Conservation (phyloP, 2,329 filamentous ascomycete species). For the Rutstroemia sp. region DNA sequence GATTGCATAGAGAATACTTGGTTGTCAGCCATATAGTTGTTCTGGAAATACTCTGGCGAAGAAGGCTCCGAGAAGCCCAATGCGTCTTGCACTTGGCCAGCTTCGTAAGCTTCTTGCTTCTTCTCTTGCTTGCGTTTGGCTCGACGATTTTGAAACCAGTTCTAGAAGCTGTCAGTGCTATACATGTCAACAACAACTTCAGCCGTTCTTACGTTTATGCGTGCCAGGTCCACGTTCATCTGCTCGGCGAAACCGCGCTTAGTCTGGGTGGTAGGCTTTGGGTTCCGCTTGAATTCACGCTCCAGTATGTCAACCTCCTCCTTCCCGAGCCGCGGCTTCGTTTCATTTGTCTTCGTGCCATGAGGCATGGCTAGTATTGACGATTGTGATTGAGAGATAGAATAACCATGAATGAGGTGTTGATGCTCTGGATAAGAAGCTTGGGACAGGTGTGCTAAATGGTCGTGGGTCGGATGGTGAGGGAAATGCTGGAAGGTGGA, state of each 20-base stretch:
- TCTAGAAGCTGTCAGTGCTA: conserved; percentile 35
- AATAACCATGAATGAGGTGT: conserved; percentile 16
- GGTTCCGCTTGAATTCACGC: conserved; percentile 54
- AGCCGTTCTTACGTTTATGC: conserved; percentile 48
- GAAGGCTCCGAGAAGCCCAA: conserved; percentile 21
- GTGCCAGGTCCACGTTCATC: conserved; percentile 54
- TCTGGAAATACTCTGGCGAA: conserved; percentile 23
- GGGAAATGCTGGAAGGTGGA: conserved; percentile 10
- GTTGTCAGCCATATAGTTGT: conserved; percentile 15
- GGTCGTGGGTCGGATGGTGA: conserved; percentile 18
- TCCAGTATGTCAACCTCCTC: conserved; percentile 53
- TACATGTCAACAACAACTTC: not conserved
- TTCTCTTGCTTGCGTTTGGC: conserved; percentile 48
- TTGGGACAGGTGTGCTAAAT: conserved; percentile 10
- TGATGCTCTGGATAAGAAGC: conserved; percentile 16
- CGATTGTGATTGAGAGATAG: conserved; percentile 23
- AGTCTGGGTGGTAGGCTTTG: conserved; percentile 54
- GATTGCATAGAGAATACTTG: conserved; percentile 13
- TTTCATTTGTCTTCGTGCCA: conserved; percentile 23
- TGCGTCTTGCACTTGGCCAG: conserved; percentile 30
- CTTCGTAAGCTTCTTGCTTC: conserved; percentile 45
- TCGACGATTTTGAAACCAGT: conserved; percentile 62
- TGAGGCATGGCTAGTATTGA: conserved; percentile 27
- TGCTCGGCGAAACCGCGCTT: conserved; percentile 55
- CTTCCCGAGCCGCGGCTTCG: conserved; percentile 40